These are phyloP conservation scores for Neurospora sp. DNA, from an alignment of 495 filamentous ascomycete species.

Conservation along the genomic window DNA sequence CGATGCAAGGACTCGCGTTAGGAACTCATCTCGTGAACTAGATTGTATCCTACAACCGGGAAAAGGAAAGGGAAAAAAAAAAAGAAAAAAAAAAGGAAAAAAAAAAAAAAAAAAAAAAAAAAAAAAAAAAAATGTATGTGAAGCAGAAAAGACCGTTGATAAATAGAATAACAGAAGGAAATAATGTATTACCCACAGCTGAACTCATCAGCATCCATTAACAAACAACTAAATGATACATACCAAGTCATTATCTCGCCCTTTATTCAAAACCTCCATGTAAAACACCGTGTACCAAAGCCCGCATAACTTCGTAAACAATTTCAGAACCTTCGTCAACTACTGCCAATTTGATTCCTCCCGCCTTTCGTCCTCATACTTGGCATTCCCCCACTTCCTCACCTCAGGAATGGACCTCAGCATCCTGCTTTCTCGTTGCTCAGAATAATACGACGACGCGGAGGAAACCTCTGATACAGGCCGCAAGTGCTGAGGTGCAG, in stretches of 20 bases:
- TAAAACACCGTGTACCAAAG: too few species aligned
- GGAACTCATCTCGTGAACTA: neutral
- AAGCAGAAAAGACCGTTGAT: neutral
- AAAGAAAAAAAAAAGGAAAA: neutral
- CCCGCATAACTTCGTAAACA: neutral
- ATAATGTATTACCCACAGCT: neutral
- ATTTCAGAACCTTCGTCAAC: too few species aligned
- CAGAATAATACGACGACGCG: neutral
- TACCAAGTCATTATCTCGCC: neutral
- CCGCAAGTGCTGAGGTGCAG: neutral
- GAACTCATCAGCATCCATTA: neutral
- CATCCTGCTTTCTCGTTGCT: neutral
- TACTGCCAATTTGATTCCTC: neutral
- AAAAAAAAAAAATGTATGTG: neutral
- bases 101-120: neutral
- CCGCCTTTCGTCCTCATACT: neutral
- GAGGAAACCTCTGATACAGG: neutral
- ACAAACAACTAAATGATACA: neutral
- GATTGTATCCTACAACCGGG: neutral
- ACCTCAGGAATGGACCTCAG: neutral
- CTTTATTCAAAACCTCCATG: neutral
- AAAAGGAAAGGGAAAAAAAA: neutral
- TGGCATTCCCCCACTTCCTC: neutral
- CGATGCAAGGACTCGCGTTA: neutral
- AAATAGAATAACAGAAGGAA: neutral